Evolutionary conservation across 2,329 filamentous ascomycete genomes (phyloP), one percentile per base, ranked within the genome.

Genomic region (Pseudocercospora vitis): DNA sequence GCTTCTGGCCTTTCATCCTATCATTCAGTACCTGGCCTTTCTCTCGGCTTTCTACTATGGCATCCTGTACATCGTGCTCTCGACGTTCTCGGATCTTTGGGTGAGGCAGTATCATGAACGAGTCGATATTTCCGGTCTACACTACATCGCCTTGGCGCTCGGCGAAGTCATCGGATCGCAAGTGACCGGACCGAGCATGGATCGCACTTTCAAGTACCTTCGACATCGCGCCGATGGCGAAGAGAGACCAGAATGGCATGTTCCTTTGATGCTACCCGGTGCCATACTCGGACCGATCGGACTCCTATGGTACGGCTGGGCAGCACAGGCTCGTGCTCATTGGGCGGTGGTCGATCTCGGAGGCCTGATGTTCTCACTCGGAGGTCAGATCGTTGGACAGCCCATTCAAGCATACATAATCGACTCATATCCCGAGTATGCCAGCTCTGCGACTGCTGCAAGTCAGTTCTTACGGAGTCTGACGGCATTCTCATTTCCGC

Each of bases 401-500:
- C 35, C 55, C 8, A 48, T 63, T n/a, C 48, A 53, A 29, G 59
- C 74, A 1, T 78, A 77, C 45, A 60, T 76, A 21, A 74, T 78
- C 16, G 76, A 78, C 39, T 61, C 68, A 1, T 81, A 79, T 52
- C 68, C 71, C 0, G 72, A 77, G 3, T 72, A 79, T 59, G 73
- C 74, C 0, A 74, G 72, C 3, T 77, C 74, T 21, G 78, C 78
- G 0, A 68, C 74, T 31, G 77, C 76, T 1, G 78, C 78, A 0
- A 58, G 67, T 21, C 76, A 76, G 52, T 74, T 81, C 42, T 53
- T 77, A 12, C 65, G 63, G 11, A 79, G 74, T 14, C 55, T 81
- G 21, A 67, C 72, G 0, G 78, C 75, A 0, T 80, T 79, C 55
- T 53, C 72, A 7, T 80, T 81, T 39, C 78, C 78, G 0, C 57